Evolutionary conservation across 441 rosid species (phyloP).

Genomic region (Brassica hybrid): DNA sequence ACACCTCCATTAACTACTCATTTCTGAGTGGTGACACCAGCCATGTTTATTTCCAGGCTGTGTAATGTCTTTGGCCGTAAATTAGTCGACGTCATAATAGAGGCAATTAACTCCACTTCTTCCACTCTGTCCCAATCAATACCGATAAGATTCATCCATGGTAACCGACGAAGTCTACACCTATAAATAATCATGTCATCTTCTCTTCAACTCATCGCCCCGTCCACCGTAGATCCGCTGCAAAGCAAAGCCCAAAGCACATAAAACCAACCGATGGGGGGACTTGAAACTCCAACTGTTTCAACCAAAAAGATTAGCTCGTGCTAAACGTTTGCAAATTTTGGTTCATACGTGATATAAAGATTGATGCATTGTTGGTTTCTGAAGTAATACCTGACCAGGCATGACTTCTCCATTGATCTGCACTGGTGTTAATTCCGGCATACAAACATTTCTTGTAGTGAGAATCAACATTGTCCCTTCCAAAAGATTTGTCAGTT

Average conservation of each 20-base stretch:
- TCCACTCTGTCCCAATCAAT: not conserved
- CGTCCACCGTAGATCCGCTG: not conserved
- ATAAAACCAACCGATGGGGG: conserved; percentile 63
- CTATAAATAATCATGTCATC: no score
- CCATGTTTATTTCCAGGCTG: not conserved
- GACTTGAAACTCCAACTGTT: conserved; percentile 85
- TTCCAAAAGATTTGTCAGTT: conserved; percentile 69
- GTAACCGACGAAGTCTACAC: no score
- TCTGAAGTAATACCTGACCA: no score
- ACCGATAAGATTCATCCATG: conserved; percentile 13
- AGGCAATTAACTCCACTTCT: not conserved
- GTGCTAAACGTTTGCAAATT: not conserved
- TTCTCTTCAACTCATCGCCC: no score
- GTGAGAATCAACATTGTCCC: conserved; percentile 61
- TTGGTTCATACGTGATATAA: not conserved
- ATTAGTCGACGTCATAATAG: not conserved
- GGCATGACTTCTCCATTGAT: no score
- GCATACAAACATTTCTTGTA: conserved; percentile 82
- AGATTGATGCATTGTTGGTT: not conserved
- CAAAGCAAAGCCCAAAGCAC: not conserved
- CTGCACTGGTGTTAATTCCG: conserved; percentile 67
- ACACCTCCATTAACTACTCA: not conserved
- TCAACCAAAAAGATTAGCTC: conserved; percentile 14
- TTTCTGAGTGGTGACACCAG: not conserved
- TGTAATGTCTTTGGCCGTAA: not conserved